Evolutionary conservation across 805 yeast species (phyloP).

Genomic region (Candida hungchunana): DNA sequence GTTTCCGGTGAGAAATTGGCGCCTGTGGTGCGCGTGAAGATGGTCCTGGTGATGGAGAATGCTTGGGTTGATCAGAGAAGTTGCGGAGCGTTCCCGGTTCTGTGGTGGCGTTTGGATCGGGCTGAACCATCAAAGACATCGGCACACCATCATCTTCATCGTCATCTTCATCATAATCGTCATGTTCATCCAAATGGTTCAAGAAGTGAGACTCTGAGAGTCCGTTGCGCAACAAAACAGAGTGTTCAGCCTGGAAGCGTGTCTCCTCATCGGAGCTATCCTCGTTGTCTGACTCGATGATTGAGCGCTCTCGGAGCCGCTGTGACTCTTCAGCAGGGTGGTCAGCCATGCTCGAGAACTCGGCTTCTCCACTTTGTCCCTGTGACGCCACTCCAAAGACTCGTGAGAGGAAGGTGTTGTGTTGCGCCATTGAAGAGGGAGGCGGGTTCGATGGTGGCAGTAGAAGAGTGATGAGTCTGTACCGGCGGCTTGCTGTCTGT

Average conservation of each 20-base stretch:
- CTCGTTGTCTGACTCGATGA: slow-evolving; percentile 25
- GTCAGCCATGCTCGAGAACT: slow-evolving; percentile 18
- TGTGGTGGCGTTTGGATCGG: slow-evolving; percentile 3
- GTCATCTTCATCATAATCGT: slow-evolving; percentile 17
- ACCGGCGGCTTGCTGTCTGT: too few relatives aligned
- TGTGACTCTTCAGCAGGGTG: slow-evolving; percentile 14
- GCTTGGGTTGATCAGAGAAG: neutral
- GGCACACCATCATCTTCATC: slow-evolving; percentile 10
- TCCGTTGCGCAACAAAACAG: slow-evolving; percentile 11
- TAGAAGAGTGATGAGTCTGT: too few relatives aligned
- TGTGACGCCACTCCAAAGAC: slow-evolving; percentile 49
- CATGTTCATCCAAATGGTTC: slow-evolving; percentile 4
- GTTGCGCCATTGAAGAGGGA: slow-evolving; percentile 1
- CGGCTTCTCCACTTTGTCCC: slow-evolving; percentile 20
- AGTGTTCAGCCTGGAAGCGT: slow-evolving; percentile 1
- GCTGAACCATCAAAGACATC: slow-evolving; percentile 21
- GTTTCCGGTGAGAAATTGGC: slow-evolving; percentile 14
- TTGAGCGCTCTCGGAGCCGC: slow-evolving; percentile 15
- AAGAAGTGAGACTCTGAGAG: slow-evolving; percentile 11
- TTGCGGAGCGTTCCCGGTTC: neutral
- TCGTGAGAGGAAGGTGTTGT: slow-evolving; percentile 44
- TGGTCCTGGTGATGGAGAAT: slow-evolving; percentile 4
- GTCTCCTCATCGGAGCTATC: slow-evolving; percentile 3
- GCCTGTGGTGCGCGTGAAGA: slow-evolving; percentile 1
- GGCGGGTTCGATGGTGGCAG: too few relatives aligned